These are phyloP conservation scores for Trametes maxima DNA, from an alignment of 768 basidiomycete genomes.

Conservation along the genomic window DNA sequence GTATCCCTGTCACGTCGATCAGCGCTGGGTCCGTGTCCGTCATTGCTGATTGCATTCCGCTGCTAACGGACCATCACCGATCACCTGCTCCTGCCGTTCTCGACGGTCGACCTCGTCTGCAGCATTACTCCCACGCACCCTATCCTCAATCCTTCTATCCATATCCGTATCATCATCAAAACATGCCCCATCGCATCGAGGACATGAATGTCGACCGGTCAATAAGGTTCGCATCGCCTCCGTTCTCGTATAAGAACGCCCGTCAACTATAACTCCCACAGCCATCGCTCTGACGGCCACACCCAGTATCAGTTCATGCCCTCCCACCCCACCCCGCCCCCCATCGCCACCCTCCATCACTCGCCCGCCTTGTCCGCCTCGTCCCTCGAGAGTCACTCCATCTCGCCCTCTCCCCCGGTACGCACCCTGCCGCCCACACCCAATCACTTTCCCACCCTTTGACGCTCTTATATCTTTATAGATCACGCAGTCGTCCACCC, in stretches of 20 bases:
- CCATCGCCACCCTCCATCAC: constrained; percentile 53
- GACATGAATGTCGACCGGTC: constrained; percentile 31
- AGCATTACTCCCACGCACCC: constrained; percentile 24
- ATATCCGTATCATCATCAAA: constrained; percentile 26
- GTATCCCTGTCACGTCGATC: constrained; percentile 22
- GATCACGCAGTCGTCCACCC: constrained; percentile 29
- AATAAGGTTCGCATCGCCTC: constrained; percentile 37
- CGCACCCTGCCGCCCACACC: constrained; percentile 36
- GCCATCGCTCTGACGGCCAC: constrained; percentile 42
- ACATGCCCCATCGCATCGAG: constrained; percentile 59
- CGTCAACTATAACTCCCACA: constrained; percentile 24
- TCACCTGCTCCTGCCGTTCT: constrained; percentile 3
- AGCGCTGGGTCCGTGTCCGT: constrained; percentile 25
- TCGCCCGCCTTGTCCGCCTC: constrained; percentile 64
- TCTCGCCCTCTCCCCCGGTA: constrained; percentile 54
- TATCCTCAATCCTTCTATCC: constrained; percentile 25
- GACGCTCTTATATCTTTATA: constrained; percentile 36
- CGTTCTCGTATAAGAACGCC: constrained; percentile 31
- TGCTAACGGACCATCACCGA: constrained; percentile 23
- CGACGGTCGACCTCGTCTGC: constrained; percentile 2
- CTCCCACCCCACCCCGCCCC: constrained; percentile 48
- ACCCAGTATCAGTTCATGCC: constrained; percentile 39
- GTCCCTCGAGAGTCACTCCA: constrained; percentile 60
- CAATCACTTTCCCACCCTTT: constrained; percentile 42
- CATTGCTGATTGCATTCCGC: constrained; percentile 18